A percentile compares a stretch with the other conserved stretches of the same genome.
phyloP scores from a whole-genome alignment of 2,329 filamentous ascomycete genomes.

The Aspergillus quadricinctus region DNA sequence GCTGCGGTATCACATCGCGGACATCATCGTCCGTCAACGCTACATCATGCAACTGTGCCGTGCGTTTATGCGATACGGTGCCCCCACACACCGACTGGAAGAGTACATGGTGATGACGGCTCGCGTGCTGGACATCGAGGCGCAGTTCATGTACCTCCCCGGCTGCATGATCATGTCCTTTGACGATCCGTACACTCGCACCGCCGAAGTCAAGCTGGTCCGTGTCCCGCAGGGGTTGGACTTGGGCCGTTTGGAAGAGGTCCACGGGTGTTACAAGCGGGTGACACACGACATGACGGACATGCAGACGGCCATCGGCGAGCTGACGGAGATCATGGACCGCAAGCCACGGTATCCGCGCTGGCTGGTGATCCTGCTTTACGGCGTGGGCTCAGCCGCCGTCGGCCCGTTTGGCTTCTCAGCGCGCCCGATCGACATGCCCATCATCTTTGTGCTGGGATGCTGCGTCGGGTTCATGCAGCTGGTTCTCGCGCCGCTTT shows the following conservation, averaged over 20 bases:
- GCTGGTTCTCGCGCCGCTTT: constrained; percentile 68
- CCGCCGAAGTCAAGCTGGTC: constrained; percentile 42
- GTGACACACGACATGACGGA: constrained; percentile 41
- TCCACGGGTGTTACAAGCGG: constrained; percentile 42
- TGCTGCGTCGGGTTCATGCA: constrained; percentile 69
- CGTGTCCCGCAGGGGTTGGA: constrained; percentile 39
- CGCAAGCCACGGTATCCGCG: constrained; percentile 51
- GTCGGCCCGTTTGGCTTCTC: constrained; percentile 77
- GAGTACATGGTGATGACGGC: constrained; percentile 86
- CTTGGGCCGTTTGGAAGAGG: constrained; percentile 38
- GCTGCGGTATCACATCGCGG: constrained; percentile 47
- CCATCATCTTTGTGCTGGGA: constrained; percentile 61
- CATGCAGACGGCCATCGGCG: constrained; percentile 35
- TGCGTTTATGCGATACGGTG: constrained; percentile 27
- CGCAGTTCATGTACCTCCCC: constrained; percentile 83
- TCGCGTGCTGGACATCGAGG: constrained; percentile 77
- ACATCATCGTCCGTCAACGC: constrained; percentile 57
- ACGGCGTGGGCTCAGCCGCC: constrained; percentile 67
- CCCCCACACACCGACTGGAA: constrained; percentile 47
- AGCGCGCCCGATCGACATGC: constrained; percentile 58
- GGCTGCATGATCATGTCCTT: constrained; percentile 52
- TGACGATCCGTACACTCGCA: constrained; percentile 47
- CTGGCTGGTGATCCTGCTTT: constrained; percentile 58
- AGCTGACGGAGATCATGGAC: constrained; percentile 51
- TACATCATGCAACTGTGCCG: constrained; percentile 29